Evolutionary conservation across 208 protist species (phyloP).

Genomic region (Wallacemonas sp.): DNA sequence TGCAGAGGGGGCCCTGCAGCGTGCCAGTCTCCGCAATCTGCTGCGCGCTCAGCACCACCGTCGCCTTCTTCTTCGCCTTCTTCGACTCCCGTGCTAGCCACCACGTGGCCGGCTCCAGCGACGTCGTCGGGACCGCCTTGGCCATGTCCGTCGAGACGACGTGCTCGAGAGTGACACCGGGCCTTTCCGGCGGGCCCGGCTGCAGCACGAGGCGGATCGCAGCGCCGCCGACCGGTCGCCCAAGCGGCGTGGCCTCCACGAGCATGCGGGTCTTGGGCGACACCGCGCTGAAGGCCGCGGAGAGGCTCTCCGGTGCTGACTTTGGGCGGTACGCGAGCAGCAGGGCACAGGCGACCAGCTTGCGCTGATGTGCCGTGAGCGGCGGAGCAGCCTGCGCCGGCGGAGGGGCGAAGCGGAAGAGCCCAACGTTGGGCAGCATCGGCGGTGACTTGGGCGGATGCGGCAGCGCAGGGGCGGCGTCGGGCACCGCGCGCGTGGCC

Average conservation of each 20-base stretch:
- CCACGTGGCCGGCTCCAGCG: neutral
- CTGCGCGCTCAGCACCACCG: constrained; percentile 14
- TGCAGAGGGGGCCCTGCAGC: constrained; percentile 2
- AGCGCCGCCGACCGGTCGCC: neutral
- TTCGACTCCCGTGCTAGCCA: neutral
- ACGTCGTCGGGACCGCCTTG: constrained; percentile 1
- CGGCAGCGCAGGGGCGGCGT: neutral
- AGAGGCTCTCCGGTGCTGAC: neutral
- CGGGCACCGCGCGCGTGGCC: neutral
- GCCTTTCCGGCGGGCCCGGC: neutral
- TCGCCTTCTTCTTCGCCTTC: neutral
- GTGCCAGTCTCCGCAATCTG: constrained; percentile 4
- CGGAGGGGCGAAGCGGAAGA: constrained; percentile 1
- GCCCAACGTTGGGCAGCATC: neutral
- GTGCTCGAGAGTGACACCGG: neutral
- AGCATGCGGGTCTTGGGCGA: neutral
- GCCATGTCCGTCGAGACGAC: neutral
- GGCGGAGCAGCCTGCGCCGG: neutral
- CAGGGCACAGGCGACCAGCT: neutral
- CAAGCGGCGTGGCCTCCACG: neutral
- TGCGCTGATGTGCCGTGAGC: neutral
- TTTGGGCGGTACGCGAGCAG: neutral
- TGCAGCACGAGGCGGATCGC: neutral
- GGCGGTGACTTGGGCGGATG: neutral
- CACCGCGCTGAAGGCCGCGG: neutral